Conservation (phyloP, 1,284 basidiomycete species). For the Apiotrichum montevideense region DNA sequence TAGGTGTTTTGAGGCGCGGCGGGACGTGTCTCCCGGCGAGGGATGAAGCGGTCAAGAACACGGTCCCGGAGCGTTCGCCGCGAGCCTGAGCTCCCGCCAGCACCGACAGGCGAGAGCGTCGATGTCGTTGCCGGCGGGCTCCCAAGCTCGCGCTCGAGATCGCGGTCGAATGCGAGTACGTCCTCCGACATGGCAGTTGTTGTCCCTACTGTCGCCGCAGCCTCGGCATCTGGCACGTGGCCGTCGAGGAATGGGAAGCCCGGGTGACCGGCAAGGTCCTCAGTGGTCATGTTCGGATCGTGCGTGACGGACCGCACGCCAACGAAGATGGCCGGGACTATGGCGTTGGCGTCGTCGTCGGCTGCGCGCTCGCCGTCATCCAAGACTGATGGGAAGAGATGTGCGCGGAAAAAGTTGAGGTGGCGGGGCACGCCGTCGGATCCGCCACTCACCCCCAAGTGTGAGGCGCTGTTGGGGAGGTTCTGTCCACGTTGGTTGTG, state of each 20-base stretch:
- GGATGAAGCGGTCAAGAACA: slow-evolving; percentile 18
- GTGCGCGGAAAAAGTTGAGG: slow-evolving; percentile 48
- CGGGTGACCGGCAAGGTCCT: slow-evolving; percentile 36
- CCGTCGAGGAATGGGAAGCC: slow-evolving; percentile 40
- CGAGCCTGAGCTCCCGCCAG: background rate
- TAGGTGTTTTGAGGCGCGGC: slow-evolving; percentile 35
- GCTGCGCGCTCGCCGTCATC: slow-evolving; percentile 4
- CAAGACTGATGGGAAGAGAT: slow-evolving; percentile 36
- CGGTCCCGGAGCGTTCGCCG: slow-evolving; percentile 27
- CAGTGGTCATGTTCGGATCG: slow-evolving; percentile 31
- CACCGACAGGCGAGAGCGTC: background rate
- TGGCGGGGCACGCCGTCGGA: slow-evolving; percentile 27
- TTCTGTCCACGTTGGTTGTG: slow-evolving; percentile 35
- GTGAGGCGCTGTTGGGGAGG: slow-evolving; percentile 6
- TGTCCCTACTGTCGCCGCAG: background rate
- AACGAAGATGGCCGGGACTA: slow-evolving; percentile 44
- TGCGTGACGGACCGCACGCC: slow-evolving; percentile 41
- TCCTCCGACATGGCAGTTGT: slow-evolving; percentile 1
- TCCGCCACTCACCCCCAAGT: slow-evolving; percentile 26
- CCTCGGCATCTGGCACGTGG: slow-evolving; percentile 16
- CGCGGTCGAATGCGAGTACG: slow-evolving; percentile 7
- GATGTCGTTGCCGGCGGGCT: background rate
- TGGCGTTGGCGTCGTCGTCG: slow-evolving; percentile 21
- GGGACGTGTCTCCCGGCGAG: slow-evolving; percentile 8
- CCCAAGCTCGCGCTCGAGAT: slow-evolving; percentile 7